Evolutionary conservation across 345 rosid species (phyloP), one percentile per base, ranked within the genome.

Genomic region (Eucalyptus fibrosa): DNA sequence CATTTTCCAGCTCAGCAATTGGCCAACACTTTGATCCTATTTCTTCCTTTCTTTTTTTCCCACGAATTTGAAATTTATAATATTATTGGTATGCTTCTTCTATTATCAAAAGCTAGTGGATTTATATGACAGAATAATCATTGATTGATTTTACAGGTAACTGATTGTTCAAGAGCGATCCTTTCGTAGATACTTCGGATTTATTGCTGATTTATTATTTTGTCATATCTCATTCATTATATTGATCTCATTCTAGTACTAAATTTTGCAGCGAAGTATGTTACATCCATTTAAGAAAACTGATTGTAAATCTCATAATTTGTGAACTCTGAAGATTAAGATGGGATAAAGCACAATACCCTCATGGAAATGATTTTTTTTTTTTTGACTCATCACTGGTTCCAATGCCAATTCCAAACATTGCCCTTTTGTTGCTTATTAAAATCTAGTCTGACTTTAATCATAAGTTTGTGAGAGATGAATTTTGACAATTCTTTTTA

Each of bases 211-310:
- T n/a, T 65, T 62, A 13, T 65, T n/a, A 6, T 65, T n/a, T 65
- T 40, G 2, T n/a, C 2, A 1, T n/a, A 23, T n/a, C 40, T 0
- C 21, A 15, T 65, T 3, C 17, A 62, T 30, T 62, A 30, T 28
- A 13, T 3, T 5, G 2, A 14, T 37, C 45, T 37, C 28, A 37
- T 37, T 37, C 2, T 21, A 3, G 1, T 19, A 37, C 7, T 72
- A 37, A 13, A 21, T 4, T 4, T 37, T 4, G 5, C 5, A 15
- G 3, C 9, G 0, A 7, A n/a, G 2, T 65, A 16, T 4, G 3
- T 15, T 3, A 34, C 11, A 21, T 77, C 13, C 8, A 77, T 77
- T 37, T 0, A 37, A 12, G 37, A 19, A 77, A 11, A 11, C 0
- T 2, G 1, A 69, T 37, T 2, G 5, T 21, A 37, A 37, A 11